Percentiles rank a stretch among this genome's conserved stretches.
phyloP scores from a whole-genome alignment of 441 rosid species.

The Erodium trifolium region DNA sequence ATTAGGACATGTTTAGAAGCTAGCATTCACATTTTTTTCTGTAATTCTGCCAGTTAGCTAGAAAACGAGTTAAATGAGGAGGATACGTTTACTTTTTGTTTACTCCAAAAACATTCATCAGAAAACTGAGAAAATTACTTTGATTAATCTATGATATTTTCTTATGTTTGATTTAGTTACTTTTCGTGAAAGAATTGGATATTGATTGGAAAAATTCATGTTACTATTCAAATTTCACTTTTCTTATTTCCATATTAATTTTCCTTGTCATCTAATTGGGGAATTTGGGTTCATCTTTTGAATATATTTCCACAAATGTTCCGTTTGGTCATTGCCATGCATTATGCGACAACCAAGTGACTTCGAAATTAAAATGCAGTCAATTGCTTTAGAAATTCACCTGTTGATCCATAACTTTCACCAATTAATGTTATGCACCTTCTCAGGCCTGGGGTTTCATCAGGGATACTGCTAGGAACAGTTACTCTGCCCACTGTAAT shows the following conservation, averaged over 20 bases:
- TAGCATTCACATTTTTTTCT: not conserved
- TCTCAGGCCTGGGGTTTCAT: constrained; percentile 73
- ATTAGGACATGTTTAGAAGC: not conserved
- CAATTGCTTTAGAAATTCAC: not conserved
- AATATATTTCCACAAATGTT: not conserved
- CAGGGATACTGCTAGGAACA: constrained; percentile 81
- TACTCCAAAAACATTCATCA: not conserved
- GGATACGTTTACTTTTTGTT: not conserved
- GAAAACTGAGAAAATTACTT: not conserved
- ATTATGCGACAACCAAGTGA: not conserved
- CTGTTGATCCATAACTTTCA: not conserved
- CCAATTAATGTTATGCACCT: constrained; percentile 5
- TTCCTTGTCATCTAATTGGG: not conserved
- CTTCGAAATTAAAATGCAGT: not conserved
- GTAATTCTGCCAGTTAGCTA: not conserved
- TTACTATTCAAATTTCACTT: not conserved
- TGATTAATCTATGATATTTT: not conserved
- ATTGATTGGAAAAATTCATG: not conserved
- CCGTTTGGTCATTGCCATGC: not conserved
- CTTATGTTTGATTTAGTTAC: too few species aligned
- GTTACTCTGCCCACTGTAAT: constrained; percentile 72
- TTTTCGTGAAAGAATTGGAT: not conserved
- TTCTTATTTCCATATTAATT: constrained; percentile 6
- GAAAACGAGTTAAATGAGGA: not conserved
- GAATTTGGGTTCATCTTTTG: not conserved